Base-by-base conservation (phyloP, 352 stramenopile species). In the Pythium phragmitis region DNA sequence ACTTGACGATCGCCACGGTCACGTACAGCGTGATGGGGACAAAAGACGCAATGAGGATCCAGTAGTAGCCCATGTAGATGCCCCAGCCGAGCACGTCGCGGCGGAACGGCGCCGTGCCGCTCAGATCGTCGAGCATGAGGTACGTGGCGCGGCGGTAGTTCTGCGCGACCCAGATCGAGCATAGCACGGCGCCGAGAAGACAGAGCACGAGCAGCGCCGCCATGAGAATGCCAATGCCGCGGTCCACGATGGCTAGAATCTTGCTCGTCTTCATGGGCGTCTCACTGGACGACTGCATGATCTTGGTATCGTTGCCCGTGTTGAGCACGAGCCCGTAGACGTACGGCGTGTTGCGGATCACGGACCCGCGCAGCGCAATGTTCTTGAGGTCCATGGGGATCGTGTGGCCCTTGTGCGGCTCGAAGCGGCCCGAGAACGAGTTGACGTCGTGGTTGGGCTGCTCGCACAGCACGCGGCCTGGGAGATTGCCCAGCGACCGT, bases 21-120 rank as follows among this genome's bases (percentile, higher is more conserved):
- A 96, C 87, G 70, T 96, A 96, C 46, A 96, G 63, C 58, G 87
- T 94, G 63, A 96, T 96, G 17, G 87, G 87, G 5, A 96, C 85
- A 63, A 96, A 94, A 0, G 82, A 93, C 28, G 87, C 83, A 46
- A 94, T 93, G 30, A 94, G 75, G 65, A 94, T 93, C 85, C 85
- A 96, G 68, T 87, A 96, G 74, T 94, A 95, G 4, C 85, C 85
- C 52, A 96, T 70, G 67, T 91, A 92, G 36, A 90, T 89, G 39
- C 85, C 61, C 62, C 82, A 80, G 3, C 87, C 87, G 17, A 89
- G 53, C 30, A 94, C 57, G 41, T 92, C 82, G 50, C 90, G 76
- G 23, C 75, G 80, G 70, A 92, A 95, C 19, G 85, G 84, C 1
- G 82, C 79, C 0, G 74, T 64, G 21, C 82, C 84, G 41, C 66